phyloP scores from a whole-genome alignment of 2,329 filamentous ascomycete species.

The Claviceps africana region DNA sequence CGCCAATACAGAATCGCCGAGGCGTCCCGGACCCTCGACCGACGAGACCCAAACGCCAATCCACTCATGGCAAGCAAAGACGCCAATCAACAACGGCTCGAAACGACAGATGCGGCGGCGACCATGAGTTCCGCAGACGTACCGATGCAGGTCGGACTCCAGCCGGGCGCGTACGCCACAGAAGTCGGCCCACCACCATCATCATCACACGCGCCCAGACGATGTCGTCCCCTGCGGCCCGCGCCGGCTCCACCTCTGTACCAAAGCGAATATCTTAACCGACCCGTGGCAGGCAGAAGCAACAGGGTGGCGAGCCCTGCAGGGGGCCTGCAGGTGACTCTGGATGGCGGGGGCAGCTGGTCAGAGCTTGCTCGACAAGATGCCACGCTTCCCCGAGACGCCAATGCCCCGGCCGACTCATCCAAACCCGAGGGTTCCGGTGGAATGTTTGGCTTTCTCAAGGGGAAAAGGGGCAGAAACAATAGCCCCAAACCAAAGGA shows the following conservation, averaged over 20 bases:
- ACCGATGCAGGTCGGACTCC: slow-evolving; percentile 1
- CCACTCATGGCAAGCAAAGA: slow-evolving; percentile 3
- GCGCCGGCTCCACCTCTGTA: slow-evolving; percentile 31
- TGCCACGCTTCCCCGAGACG: slow-evolving; percentile 56
- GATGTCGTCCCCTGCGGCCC: slow-evolving; percentile 13
- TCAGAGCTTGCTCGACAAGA: slow-evolving; percentile 79
- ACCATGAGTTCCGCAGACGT: slow-evolving; percentile 20
- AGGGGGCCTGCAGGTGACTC: slow-evolving; percentile 79
- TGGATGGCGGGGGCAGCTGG: slow-evolving; percentile 84
- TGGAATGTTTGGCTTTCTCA: slow-evolving; percentile 82
- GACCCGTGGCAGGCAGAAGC: slow-evolving; percentile 39
- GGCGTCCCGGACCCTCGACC: slow-evolving; percentile 9
- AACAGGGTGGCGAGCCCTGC: slow-evolving; percentile 62
- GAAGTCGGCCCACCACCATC: slow-evolving; percentile 8
- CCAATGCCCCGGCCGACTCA: slow-evolving; percentile 33
- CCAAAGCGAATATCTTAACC: slow-evolving; percentile 31
- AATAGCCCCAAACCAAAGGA: slow-evolving; percentile 91
- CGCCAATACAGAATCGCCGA: slow-evolving; percentile 23
- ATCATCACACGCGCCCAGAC: slow-evolving; percentile 13
- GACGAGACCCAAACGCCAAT: slow-evolving; percentile 8
- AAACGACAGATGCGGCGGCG: slow-evolving; percentile 35
- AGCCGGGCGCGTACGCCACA: slow-evolving; percentile 5
- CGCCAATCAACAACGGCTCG: slow-evolving; percentile 29
- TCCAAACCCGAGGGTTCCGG: slow-evolving; percentile 46
- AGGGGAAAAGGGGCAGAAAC: slow-evolving; percentile 75